Base-by-base conservation (phyloP, 495 filamentous ascomycete species). In the Penicillium simplicissimum region DNA sequence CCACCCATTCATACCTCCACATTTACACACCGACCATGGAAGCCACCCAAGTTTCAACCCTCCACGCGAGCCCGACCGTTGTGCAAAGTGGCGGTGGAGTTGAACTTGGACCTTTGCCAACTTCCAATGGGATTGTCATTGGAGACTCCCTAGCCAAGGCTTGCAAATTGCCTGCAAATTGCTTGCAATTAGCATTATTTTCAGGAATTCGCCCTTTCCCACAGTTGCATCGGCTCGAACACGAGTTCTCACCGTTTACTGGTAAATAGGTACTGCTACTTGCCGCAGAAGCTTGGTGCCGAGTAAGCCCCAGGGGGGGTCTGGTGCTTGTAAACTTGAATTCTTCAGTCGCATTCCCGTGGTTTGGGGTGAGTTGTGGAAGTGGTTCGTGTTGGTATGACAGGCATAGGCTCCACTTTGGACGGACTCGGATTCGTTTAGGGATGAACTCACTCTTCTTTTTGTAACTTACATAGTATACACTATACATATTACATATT, bases 31-130 rank as follows among this genome's bases (percentile, higher is more conserved):
- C 28, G 28, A 3, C 52, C 47, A 33, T 38, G 49, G 38, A 60
- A 38, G 43, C 58, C 58, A 40, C 23, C 23, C 23, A 25, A 25
- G 23, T 25, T n/a, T 28, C 19, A 60, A 42, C 55, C 35, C 53
- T 57, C 45, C 11, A 49, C 14, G 37, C 13, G 14, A 23, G 45
- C 1, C n/a, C 25, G 56, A 58, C 56, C 56, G 56, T 58, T 48
- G 43, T 17, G 56, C 59, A 61, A 56, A 62, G 52, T 62, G 59
- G 59, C 59, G 59, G 59, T 57, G 59, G 59, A 55, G 54, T 31
- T 49, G 52, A 9, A 9, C 7, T 25, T 36, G 55, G 6, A 17
- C 3, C 2, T 7, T 31, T 31, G 28, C 4, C 28, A 31, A 31
- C 0, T 31, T 28, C 25, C 25, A 28, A 28, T 28, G 25, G 40